Conservation (phyloP, 2,329 filamentous ascomycete genomes). For the Beauveria brongniartii region DNA sequence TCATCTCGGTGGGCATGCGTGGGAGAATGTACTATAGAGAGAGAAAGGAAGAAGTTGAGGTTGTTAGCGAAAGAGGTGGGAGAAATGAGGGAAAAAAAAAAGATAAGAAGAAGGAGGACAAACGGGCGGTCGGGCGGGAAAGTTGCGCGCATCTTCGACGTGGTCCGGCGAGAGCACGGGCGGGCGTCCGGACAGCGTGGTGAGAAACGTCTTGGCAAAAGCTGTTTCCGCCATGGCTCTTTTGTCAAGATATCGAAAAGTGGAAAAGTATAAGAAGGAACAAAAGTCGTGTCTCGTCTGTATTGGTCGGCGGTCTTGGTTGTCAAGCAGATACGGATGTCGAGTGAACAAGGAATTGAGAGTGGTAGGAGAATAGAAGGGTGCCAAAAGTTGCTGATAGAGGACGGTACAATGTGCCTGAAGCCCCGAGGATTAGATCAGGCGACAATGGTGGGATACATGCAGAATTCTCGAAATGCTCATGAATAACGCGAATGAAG, state of each 20-base stretch:
- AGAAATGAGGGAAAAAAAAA: not conserved
- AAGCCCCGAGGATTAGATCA: too few relatives aligned
- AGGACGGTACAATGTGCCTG: too few relatives aligned
- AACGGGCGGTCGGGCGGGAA: conserved; percentile 71
- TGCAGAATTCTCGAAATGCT: not conserved
- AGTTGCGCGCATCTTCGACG: conserved; percentile 75
- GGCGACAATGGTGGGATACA: not conserved
- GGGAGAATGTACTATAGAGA: conserved; percentile 59
- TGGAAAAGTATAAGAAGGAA: too few relatives aligned
- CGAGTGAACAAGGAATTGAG: too few relatives aligned
- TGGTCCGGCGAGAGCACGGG: conserved; percentile 81
- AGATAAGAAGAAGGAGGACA: conserved; percentile 4
- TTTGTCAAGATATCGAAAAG: too few relatives aligned
- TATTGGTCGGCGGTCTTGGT: not conserved
- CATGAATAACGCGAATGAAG: not conserved
- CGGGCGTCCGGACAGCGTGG: conserved; percentile 68
- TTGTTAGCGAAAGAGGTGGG: not conserved
- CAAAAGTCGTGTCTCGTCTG: too few relatives aligned
- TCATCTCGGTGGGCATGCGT: conserved; percentile 52
- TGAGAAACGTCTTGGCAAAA: conserved; percentile 79
- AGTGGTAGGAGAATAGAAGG: too few relatives aligned
- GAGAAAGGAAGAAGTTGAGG: not conserved
- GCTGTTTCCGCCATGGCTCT: conserved; percentile 66
- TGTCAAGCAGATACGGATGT: too few relatives aligned
- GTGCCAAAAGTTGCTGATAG: too few relatives aligned